These are phyloP conservation scores for Cladosporium sp. DNA, from an alignment of 2,329 filamentous ascomycete species.

Conservation along the genomic window DNA sequence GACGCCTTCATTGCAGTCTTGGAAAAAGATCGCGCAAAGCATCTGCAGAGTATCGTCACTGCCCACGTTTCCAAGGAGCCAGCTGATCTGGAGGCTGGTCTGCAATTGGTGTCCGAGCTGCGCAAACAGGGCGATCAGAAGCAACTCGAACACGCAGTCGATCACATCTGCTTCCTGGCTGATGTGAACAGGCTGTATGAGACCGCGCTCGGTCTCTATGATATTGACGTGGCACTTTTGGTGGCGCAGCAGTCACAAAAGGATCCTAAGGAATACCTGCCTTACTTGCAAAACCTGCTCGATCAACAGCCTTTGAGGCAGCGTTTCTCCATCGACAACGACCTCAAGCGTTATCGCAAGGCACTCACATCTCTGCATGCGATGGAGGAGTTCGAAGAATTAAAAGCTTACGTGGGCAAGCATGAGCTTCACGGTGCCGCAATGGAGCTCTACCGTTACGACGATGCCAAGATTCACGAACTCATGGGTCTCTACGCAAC, in stretches of 20 bases:
- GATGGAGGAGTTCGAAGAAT: conserved; percentile 70
- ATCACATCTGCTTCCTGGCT: conserved; percentile 95
- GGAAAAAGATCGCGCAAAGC: conserved; percentile 56
- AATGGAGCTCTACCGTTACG: conserved; percentile 79
- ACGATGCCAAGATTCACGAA: conserved; percentile 59
- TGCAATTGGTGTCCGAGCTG: conserved; percentile 73
- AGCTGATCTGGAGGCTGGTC: conserved; percentile 80
- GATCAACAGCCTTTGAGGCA: conserved; percentile 66
- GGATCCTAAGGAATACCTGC: conserved; percentile 90
- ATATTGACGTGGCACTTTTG: conserved; percentile 81
- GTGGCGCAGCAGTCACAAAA: conserved; percentile 95
- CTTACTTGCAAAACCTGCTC: conserved; percentile 86
- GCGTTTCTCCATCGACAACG: conserved; percentile 82
- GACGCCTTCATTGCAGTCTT: conserved; percentile 74
- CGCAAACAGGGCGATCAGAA: conserved; percentile 58
- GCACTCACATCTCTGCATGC: conserved; percentile 73
- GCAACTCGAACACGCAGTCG: conserved; percentile 80
- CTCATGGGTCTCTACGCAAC: conserved; percentile 77
- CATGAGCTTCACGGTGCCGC: conserved; percentile 75
- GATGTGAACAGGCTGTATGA: conserved; percentile 92
- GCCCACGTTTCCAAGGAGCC: conserved; percentile 91
- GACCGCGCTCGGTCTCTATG: conserved; percentile 82
- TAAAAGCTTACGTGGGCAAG: conserved; percentile 72
- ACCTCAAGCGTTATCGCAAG: conserved; percentile 71
- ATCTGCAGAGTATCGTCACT: conserved; percentile 87